Evolutionary conservation across 495 filamentous ascomycete species (phyloP).

Genomic region (Lasiosphaeria hispida): DNA sequence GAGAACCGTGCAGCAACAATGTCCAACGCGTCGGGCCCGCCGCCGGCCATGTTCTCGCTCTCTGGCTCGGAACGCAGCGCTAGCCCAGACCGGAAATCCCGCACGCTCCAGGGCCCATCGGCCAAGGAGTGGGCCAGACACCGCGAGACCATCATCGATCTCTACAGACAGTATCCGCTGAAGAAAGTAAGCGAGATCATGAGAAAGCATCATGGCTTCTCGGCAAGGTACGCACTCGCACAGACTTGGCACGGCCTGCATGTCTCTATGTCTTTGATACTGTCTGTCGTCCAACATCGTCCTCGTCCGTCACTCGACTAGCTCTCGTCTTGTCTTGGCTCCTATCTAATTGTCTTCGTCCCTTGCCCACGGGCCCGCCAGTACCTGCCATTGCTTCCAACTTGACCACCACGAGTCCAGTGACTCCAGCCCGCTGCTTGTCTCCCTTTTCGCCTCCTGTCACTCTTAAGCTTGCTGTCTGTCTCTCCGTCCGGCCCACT

Average conservation of each 20-base stretch:
- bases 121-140: constrained; percentile 30
- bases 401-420: no score
- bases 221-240: constrained; percentile 28
- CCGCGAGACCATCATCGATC: constrained; percentile 32
- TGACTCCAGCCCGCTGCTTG: no score
- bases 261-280: not conserved
- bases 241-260: not conserved
- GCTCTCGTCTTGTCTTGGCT: no score
- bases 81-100: constrained; percentile 24
- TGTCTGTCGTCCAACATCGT: not conserved
- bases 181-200: constrained; percentile 35
- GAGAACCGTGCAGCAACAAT: constrained; percentile 37
- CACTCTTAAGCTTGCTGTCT: not conserved
- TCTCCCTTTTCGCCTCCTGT: no score
- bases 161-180: constrained; percentile 32
- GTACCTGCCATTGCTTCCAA: no score
- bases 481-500: not conserved
- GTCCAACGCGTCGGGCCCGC: constrained; percentile 18
- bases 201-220: constrained; percentile 32
- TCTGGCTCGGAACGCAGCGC: constrained; percentile 11
- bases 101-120: constrained; percentile 33
- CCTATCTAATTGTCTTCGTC: no score
- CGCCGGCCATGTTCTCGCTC: constrained; percentile 3
- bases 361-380: no score
- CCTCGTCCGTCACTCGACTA: no score